Conservation (phyloP, 108 stramenopile genomes). For the Discostella pseudostelligera region DNA sequence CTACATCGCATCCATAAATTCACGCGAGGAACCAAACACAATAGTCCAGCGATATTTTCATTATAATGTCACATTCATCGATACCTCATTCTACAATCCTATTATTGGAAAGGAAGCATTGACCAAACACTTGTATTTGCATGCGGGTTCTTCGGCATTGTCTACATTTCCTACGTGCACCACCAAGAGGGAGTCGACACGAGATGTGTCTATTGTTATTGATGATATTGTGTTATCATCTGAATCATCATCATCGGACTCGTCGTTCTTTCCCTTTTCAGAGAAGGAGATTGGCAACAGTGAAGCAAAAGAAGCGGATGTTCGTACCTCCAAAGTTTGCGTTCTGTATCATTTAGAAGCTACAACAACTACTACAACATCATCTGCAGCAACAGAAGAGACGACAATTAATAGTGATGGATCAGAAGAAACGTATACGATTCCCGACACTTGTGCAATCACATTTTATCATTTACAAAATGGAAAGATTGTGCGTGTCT, state of each 20-base stretch:
- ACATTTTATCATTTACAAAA: constrained; percentile 31
- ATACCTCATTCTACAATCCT: constrained; percentile 36
- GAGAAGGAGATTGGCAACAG: neutral
- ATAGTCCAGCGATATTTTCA: constrained; percentile 20
- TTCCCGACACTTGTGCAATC: constrained; percentile 13
- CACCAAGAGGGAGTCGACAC: neutral
- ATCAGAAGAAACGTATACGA: neutral
- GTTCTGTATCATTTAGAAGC: constrained; percentile 46
- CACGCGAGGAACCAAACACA: neutral
- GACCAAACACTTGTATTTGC: constrained; percentile 24
- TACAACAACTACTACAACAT: neutral
- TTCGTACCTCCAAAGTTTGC: constrained; percentile 20
- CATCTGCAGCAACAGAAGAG: constrained; percentile 7
- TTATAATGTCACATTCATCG: constrained; percentile 24
- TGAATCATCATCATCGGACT: neutral
- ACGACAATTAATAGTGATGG: constrained; percentile 3
- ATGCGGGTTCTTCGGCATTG: constrained; percentile 20
- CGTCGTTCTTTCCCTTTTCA: too few species aligned
- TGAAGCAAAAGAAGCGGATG: neutral
- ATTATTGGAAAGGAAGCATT: constrained; percentile 32
- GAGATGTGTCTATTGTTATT: constrained; percentile 20
- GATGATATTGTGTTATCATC: constrained; percentile 26
- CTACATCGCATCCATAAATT: constrained; percentile 28
- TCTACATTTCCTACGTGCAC: neutral
- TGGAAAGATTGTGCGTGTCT: constrained; percentile 20